These are phyloP conservation scores for Heliosperma pusillum DNA, from an alignment of 148 eudicot species.

Conservation along the genomic window DNA sequence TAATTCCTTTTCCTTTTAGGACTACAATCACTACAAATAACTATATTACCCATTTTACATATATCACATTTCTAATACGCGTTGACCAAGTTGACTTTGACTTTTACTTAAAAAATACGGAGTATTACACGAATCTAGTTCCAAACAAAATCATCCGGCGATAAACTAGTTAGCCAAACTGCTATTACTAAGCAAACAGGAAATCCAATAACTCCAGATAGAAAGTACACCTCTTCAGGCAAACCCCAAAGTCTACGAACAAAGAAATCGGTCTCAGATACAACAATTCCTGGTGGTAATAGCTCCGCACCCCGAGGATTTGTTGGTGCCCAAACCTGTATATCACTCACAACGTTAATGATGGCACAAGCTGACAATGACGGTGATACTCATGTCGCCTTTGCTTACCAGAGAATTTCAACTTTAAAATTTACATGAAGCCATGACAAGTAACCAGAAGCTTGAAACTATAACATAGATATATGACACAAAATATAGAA, in stretches of 20 bases:
- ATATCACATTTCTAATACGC: too few species aligned
- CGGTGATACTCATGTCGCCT: neutral
- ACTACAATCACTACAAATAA: too few species aligned
- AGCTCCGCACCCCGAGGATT: slow-evolving; percentile 81
- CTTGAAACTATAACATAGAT: neutral
- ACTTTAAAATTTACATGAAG: neutral
- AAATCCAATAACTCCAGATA: neutral
- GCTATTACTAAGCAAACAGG: neutral
- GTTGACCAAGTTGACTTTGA: too few species aligned
- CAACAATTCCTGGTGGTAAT: slow-evolving; percentile 63
- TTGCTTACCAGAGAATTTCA: neutral
- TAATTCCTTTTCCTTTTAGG: too few species aligned
- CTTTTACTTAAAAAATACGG: too few species aligned
- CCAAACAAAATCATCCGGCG: neutral
- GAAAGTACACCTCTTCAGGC: slow-evolving; percentile 61
- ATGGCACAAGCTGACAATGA: neutral
- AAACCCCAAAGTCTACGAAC: slow-evolving; percentile 58
- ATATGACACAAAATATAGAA: neutral
- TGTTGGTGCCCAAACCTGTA: slow-evolving; percentile 62
- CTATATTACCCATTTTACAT: too few species aligned
- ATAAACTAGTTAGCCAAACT: neutral
- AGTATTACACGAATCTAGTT: neutral
- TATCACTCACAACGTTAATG: neutral
- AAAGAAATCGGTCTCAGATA: slow-evolving; percentile 57
- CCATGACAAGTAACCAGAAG: neutral